Evolutionary conservation across 2,329 filamentous ascomycete species (phyloP), one percentile per base, ranked within the genome.

Genomic region (Trichophyton mentagrophytes): DNA sequence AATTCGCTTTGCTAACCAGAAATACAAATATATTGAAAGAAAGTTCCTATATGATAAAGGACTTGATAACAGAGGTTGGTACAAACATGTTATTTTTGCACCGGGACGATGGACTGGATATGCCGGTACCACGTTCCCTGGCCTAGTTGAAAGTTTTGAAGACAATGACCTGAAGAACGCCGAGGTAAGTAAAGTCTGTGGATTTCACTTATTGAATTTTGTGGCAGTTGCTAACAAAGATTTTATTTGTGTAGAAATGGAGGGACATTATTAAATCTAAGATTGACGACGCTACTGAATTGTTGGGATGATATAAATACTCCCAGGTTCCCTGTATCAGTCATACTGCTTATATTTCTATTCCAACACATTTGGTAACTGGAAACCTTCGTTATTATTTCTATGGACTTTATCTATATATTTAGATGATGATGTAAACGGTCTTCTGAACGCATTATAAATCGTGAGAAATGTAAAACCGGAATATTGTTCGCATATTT

Each of bases 71-170:
- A 79, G 92, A 62, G 77, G 78, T 25, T 96, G 90, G 90, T 97
- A 92, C 77, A 96, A 96, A 77, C 92, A 96, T 69, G 87, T 96
- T 1, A 87, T 96, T 1, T 96, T 95, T 73, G 91, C 91, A 1
- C 91, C 91, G 0, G 91, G 91, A 0, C 72, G 92, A 56, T 95
- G 90, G 90, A 96, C 90, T 0, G 91, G 91, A 0, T 96, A 96
- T 72, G 79, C 90, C 0, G 91, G 90, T 2, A 84, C 81, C 3
- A 85, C 83, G 7, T 86, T 82, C 66, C 84, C 84, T 1, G 82
- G 83, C 1, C 71, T 86, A n/a, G 80, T 85, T 3, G 84, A 86
- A 70, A 81, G 79, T 58, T 74, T 86, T 55, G 81, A 85, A 30
- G 78, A 76, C 51, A 70, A 72, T 1, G 75, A 82, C 69, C 58